Evolutionary conservation across 2,329 filamentous ascomycete genomes (phyloP).

Genomic region (Penicillium crustosum): DNA sequence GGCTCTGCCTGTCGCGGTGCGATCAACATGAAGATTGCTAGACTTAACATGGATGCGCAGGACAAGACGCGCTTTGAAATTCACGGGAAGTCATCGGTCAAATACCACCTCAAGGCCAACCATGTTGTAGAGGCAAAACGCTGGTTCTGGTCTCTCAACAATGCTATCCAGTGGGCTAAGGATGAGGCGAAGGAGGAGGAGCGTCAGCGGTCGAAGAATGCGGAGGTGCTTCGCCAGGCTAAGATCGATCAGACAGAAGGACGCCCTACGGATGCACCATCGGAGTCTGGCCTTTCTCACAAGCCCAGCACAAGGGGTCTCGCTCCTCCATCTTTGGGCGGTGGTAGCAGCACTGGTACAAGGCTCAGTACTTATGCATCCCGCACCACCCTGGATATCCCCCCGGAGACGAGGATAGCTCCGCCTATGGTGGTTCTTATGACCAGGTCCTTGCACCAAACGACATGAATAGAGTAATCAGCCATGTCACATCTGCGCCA

Average conservation of each 20-base stretch:
- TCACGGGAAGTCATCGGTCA: conserved; percentile 95
- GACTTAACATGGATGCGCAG: conserved; percentile 90
- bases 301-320: conserved; percentile 41
- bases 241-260: conserved; percentile 69
- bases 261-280: conserved; percentile 49
- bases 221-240: conserved; percentile 73
- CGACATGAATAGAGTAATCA: conserved; percentile 51
- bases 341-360: conserved; percentile 42
- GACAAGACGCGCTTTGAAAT: conserved; percentile 99
- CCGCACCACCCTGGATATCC: conserved; percentile 49
- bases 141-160: conserved; percentile 99
- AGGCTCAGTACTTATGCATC: conserved; percentile 52
- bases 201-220: conserved; percentile 69
- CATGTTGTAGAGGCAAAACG: conserved; percentile 97
- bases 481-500: conserved; percentile 51
- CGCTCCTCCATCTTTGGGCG: conserved; percentile 36
- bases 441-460: conserved; percentile 55
- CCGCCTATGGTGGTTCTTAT: conserved; percentile 52
- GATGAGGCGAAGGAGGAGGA: conserved; percentile 93
- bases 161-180: conserved; percentile 97
- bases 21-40: conserved; percentile 98
- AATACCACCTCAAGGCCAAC: conserved; percentile 96
- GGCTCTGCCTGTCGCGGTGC: conserved; percentile 94
- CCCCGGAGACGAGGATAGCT: conserved; percentile 55
- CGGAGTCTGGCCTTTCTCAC: conserved; percentile 37